A percentile compares a stretch with the other conserved stretches of the same genome.
Evolutionary conservation across 2,329 filamentous ascomycete genomes (phyloP).

Genomic region (Dryadomyces sulphureus): DNA sequence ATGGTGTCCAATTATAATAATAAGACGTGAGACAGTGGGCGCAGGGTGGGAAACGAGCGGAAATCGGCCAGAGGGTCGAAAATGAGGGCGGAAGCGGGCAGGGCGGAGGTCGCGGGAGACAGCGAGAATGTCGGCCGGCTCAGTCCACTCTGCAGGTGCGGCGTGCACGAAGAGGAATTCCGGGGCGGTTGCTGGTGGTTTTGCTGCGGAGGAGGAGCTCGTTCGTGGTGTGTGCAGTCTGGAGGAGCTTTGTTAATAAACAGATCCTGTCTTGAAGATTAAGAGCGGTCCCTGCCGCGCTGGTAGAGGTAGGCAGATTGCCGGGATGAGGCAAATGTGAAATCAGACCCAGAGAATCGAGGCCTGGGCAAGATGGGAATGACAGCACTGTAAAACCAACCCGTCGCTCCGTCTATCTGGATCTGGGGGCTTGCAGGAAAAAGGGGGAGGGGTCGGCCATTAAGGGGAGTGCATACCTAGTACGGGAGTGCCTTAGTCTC

Average conservation of each 20-base stretch:
- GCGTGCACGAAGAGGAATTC: background rate
- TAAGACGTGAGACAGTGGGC: background rate
- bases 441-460: background rate
- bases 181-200: background rate
- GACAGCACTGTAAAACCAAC: background rate
- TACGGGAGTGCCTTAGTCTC: background rate
- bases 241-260: too few species aligned
- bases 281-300: background rate
- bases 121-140: background rate
- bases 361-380: background rate
- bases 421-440: constrained; percentile 4
- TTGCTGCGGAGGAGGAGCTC: background rate
- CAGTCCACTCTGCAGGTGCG: background rate
- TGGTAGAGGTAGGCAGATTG: background rate
- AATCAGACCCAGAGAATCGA: background rate
- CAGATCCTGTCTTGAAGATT: background rate
- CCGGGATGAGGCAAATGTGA: background rate
- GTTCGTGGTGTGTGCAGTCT: too few species aligned
- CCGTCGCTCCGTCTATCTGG: constrained; percentile 2
- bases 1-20: background rate
- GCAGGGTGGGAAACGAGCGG: background rate
- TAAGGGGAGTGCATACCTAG: background rate
- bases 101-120: background rate
- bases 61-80: background rate
- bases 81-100: background rate